phyloP scores from a whole-genome alignment of 139 green algal species.

The Deuterostichococcus epilithicus region DNA sequence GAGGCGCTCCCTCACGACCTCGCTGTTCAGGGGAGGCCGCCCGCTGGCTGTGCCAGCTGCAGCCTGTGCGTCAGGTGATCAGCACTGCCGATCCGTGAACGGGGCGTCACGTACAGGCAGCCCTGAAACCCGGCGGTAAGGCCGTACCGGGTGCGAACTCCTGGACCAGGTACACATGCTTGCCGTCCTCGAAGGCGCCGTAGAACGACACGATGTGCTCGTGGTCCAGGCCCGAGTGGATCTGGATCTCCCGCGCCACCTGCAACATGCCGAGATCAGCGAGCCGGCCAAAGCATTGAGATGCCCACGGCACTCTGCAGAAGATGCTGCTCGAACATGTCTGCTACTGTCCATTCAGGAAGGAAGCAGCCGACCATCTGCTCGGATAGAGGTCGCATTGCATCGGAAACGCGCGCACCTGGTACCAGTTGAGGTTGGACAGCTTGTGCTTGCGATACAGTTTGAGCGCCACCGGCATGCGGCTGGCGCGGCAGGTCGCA shows the following conservation, averaged over 20 bases:
- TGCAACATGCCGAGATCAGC: constrained; percentile 4
- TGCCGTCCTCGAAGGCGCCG: constrained; percentile 74
- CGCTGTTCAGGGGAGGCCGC: no score
- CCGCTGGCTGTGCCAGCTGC: neutral
- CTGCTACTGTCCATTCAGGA: no score
- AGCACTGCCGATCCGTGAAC: no score
- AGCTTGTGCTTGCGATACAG: constrained; percentile 70
- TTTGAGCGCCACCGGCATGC: constrained; percentile 62
- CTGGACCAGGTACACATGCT: constrained; percentile 79
- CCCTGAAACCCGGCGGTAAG: neutral
- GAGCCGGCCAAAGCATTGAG: no score
- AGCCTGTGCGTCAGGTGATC: no score
- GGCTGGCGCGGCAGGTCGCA: constrained; percentile 42
- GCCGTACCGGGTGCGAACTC: constrained; percentile 62
- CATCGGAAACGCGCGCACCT: constrained; percentile 8
- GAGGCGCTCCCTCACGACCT: no score
- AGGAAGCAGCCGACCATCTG: no score
- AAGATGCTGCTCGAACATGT: no score
- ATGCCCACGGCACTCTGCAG: no score
- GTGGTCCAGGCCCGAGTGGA: constrained; percentile 70
- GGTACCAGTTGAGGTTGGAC: constrained; percentile 63
- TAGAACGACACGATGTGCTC: constrained; percentile 69
- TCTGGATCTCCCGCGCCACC: constrained; percentile 70
- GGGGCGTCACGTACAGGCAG: neutral
- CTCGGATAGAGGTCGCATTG: no score